Evolutionary conservation across 2,329 filamentous ascomycete genomes (phyloP), one percentile per base, ranked within the genome.

Genomic region (Penicillium vulpinum): DNA sequence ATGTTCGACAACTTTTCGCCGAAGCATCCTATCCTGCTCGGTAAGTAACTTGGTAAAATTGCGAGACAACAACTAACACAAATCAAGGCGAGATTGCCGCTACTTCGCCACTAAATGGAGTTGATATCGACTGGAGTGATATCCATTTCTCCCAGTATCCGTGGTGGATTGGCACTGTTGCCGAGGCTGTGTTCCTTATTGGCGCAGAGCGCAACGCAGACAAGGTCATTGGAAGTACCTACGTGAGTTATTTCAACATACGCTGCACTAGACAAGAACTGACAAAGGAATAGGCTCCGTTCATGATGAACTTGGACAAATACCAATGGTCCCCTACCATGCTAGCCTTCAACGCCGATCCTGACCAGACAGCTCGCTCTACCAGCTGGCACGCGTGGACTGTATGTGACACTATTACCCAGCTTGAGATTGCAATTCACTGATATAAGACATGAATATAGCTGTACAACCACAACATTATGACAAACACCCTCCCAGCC

Each of bases 131-230:
- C 59, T 83, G 79, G 75, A 62, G 70, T 2, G 78, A 78, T 3
- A 64, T n/a, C 4, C 41, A 77, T 15, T 77, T 81, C 47, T 77
- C 76, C 63, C 69, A 73, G 35, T 83, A 77, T 61, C 82, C 79
- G 1, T 84, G 80, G 76, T 83, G 82, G 84, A 82, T 83, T 48
- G 85, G 84, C 26, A 77, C 82, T 9, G 83, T 89, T 3, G 81
- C 81, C 15, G 87, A 89, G 68, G 86, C 85, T 24, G 78, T 89
- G n/a, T 86, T 82, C 54, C 76, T 88, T 16, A 78, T 89, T 59
- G 83, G 85, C 18, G 83, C 84, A 29, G 87, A 89, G 77, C 79
- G 86, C 54, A 89, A 89, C 71, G 63, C 66, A 2, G 63, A 70
- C 56, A 68, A 67, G 47, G 61, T 70, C 10, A 63, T 70, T 7